These are phyloP conservation scores for Arthroderma sp. DNA, from an alignment of 2,329 filamentous ascomycete species.

Conservation along the genomic window DNA sequence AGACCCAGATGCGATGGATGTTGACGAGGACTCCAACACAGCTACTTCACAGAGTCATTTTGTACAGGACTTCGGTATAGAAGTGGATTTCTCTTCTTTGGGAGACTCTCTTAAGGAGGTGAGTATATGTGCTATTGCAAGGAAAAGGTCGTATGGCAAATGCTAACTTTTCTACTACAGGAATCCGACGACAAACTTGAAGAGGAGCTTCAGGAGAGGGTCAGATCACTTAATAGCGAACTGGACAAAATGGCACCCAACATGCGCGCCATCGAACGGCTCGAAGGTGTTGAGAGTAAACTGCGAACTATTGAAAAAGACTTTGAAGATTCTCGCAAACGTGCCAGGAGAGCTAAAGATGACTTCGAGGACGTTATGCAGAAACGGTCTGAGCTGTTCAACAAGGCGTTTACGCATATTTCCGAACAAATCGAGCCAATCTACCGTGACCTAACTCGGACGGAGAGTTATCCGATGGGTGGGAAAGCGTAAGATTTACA, in stretches of 20 bases:
- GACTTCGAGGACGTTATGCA: constrained; percentile 72
- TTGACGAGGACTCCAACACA: constrained; percentile 56
- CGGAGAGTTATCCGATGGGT: constrained; percentile 82
- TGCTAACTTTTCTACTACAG: constrained; percentile 34
- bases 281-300: constrained; percentile 72
- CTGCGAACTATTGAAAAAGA: constrained; percentile 77
- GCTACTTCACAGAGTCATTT: constrained; percentile 45
- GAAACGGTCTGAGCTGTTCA: constrained; percentile 79
- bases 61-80: constrained; percentile 82
- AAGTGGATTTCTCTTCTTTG: constrained; percentile 70
- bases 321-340: constrained; percentile 69
- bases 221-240: constrained; percentile 60
- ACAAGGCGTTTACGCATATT: constrained; percentile 89
- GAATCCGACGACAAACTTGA: constrained; percentile 60
- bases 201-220: constrained; percentile 63
- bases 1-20: constrained; percentile 82
- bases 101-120: constrained; percentile 72
- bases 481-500: constrained; percentile 47
- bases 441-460: constrained; percentile 89
- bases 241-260: constrained; percentile 94
- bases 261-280: constrained; percentile 84
- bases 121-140: constrained; percentile 24
- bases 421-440: constrained; percentile 86
- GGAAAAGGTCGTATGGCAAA: constrained; percentile 13
- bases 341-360: constrained; percentile 64